Evolutionary conservation across 2,329 filamentous ascomycete genomes (phyloP), one percentile per base, ranked within the genome.

Genomic region (Emmonsia crescens): DNA sequence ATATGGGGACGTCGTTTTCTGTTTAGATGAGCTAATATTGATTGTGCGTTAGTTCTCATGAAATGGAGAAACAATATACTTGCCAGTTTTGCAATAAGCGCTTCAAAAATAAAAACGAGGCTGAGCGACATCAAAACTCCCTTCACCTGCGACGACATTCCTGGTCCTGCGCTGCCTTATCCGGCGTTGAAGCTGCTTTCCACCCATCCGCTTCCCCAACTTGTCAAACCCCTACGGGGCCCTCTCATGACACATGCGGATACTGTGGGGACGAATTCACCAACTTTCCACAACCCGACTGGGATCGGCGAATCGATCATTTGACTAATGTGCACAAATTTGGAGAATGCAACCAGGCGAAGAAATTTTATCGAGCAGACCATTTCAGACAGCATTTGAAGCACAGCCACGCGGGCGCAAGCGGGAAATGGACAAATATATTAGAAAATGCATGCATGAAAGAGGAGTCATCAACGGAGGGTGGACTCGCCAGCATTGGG

Each of bases 21-120:
- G 8, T 27, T n/a, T 33, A 24, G 5, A 9, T 46, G 21, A 40
- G 29, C 33, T 56, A 21, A 46, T 21, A 16, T 31, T n/a, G 16
- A 21, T 54, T 27, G 3, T 38, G 12, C 21, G 60, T 21, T 71
- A 96, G 93, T 66, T 79, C 87, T 52, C 93, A 97, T 73, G 90
- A 94, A 75, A 86, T 90, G 71, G 94, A 97, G 75, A 97, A 97
- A 75, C 93, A 97, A 75, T 97, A 96, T 74, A 89, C 89, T 65
- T 97, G 93, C 75, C 83, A 85, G 33, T 97, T 90, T 73, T 97
- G 93, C 74, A 89, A 89, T 49, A 96, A 96, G 73, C 86, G 93
- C 12, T 97, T 97, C 80, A 97, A 97, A 77, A 97, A 97, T 78
- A 97, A 97, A 77, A 97, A 97, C 70, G 94, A 97, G 77, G 92